Conservation (phyloP, 2,329 filamentous ascomycete genomes). For the Fusarium drepaniforme region DNA sequence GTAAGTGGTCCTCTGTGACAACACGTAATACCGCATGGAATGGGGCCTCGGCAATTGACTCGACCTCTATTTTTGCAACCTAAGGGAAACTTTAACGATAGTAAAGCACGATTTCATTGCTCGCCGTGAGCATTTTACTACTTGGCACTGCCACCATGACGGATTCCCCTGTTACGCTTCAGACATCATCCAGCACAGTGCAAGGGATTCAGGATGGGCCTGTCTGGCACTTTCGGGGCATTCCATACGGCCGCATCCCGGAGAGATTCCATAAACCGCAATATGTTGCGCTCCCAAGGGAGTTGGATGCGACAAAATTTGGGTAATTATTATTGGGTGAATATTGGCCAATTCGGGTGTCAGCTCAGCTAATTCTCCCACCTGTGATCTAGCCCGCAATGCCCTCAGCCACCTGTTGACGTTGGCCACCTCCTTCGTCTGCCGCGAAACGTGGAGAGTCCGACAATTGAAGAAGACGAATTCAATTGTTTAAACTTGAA, state of each 20-base stretch:
- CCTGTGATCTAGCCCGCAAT: constrained; percentile 49
- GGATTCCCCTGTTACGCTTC: neutral
- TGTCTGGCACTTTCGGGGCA: constrained; percentile 22
- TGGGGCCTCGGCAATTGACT: neutral
- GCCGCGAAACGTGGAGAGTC: constrained; percentile 45
- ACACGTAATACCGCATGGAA: neutral
- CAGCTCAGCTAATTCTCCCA: neutral
- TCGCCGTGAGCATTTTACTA: neutral
- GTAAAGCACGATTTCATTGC: neutral
- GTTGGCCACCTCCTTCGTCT: constrained; percentile 58
- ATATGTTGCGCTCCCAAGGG: neutral
- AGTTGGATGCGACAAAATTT: neutral
- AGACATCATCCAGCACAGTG: neutral
- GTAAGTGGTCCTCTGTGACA: neutral
- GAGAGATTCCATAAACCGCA: constrained; percentile 10
- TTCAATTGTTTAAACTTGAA: constrained; percentile 58
- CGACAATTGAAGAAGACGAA: constrained; percentile 53
- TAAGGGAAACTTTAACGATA: neutral
- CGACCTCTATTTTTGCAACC: neutral
- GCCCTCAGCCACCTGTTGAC: constrained; percentile 56
- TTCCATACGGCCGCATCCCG: constrained; percentile 9
- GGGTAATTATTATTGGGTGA: neutral
- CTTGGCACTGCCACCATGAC: neutral
- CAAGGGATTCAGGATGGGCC: constrained; percentile 1
- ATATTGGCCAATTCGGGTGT: neutral